These are phyloP conservation scores for Sporormia fimetaria DNA, from an alignment of 495 filamentous ascomycete species.

Conservation along the genomic window DNA sequence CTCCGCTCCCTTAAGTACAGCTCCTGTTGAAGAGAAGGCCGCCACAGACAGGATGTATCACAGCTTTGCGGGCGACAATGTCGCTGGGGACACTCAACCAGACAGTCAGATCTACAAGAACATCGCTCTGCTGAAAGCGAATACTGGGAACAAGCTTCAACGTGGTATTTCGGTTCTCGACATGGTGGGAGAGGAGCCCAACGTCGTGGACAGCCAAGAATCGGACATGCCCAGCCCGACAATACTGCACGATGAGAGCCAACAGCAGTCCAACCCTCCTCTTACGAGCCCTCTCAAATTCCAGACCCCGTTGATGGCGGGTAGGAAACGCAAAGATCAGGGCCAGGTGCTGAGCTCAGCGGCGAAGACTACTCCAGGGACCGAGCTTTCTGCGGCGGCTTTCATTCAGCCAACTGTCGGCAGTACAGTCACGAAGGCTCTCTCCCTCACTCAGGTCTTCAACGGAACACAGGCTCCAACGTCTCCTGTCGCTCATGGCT, in stretches of 20 bases:
- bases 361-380: conserved; percentile 28
- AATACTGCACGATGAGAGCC: conserved; percentile 11
- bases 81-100: conserved; percentile 32
- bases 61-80: conserved; percentile 10
- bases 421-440: conserved; percentile 7
- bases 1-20: conserved; percentile 12
- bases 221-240: conserved; percentile 15
- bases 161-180: conserved; percentile 2
- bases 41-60: conserved; percentile 6
- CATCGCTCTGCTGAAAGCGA: conserved; percentile 9
- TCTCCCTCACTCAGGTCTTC: conserved; percentile 35
- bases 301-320: conserved; percentile 31
- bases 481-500: conserved; percentile 28
- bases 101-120: conserved; percentile 33
- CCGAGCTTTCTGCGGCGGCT: conserved; percentile 25
- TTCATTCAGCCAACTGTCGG: conserved; percentile 13
- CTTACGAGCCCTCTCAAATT: conserved; percentile 21
- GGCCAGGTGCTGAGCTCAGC: conserved; percentile 31
- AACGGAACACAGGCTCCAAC: conserved; percentile 34
- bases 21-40: conserved; percentile 7
- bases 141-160: background rate
- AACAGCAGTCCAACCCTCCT: conserved; percentile 8
- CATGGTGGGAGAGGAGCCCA: conserved; percentile 5
- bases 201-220: conserved; percentile 14
- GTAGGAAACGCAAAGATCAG: conserved; percentile 28